These are phyloP conservation scores for Leishmania turanica DNA, from an alignment of 208 protist genomes.

Conservation along the genomic window DNA sequence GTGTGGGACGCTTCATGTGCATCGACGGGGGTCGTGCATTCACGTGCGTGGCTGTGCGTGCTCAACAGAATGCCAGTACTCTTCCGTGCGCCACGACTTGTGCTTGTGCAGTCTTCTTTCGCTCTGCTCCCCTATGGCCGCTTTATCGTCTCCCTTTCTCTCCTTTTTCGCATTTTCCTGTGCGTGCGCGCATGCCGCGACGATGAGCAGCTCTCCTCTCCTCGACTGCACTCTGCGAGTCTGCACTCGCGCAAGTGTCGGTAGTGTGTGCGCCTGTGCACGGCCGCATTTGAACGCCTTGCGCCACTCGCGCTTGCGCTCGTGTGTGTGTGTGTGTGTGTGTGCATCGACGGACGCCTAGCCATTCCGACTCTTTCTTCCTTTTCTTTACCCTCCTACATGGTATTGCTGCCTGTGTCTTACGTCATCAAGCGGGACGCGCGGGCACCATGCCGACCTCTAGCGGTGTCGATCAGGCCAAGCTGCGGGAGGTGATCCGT, in stretches of 20 bases:
- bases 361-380: not conserved
- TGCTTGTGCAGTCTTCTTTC: not conserved
- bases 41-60: not conserved
- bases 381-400: not conserved
- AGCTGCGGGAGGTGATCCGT: slow-evolving; percentile 31
- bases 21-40: not conserved
- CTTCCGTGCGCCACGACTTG: not conserved
- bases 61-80: not conserved
- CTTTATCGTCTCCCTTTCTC: not conserved
- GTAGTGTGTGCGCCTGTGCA: not conserved
- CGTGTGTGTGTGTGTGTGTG: not conserved
- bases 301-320: not conserved
- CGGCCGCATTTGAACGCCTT: not conserved
- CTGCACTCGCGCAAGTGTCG: not conserved
- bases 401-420: not conserved
- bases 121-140: not conserved
- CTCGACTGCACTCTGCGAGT: not conserved
- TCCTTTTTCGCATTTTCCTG: not conserved
- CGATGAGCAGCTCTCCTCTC: not conserved
- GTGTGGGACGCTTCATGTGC: not conserved
- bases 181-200: slow-evolving; percentile 1
- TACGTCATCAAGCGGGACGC: not conserved
- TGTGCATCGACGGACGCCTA: not conserved
- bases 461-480: slow-evolving; percentile 23
- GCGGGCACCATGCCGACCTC: slow-evolving; percentile 20